Percentiles rank a stretch among this genome's conserved stretches.
These are phyloP conservation scores for Dictyostelium intermedium DNA, from an alignment of 78 protist genomes.

Conservation along the genomic window DNA sequence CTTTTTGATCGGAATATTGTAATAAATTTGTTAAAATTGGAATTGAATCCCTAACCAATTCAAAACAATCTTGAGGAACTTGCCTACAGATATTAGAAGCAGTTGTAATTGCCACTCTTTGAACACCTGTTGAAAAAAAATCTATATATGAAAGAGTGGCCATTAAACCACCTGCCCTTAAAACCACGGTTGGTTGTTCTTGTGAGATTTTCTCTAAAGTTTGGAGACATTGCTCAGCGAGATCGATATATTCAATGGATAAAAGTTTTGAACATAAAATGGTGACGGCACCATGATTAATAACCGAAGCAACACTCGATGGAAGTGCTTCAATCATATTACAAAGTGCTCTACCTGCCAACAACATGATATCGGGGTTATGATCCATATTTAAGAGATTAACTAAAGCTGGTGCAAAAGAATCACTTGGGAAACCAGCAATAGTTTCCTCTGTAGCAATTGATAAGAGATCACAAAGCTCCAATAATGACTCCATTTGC, in stretches of 20 bases:
- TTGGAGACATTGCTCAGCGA: conserved; percentile 94
- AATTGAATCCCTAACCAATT: conserved; percentile 76
- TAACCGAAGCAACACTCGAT: conserved; percentile 26
- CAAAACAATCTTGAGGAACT: conserved; percentile 80
- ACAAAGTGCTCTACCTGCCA: conserved; percentile 86
- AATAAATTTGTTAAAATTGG: conserved; percentile 80
- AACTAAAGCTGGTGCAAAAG: conserved; percentile 64
- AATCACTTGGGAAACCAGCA: conserved; percentile 72
- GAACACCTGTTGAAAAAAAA: conserved; percentile 87
- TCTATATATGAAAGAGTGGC: conserved; percentile 91
- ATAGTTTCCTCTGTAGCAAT: conserved; percentile 91
- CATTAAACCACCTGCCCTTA: conserved; percentile 88
- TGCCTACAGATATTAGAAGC: conserved; percentile 88
- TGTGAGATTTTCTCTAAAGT: conserved; percentile 88
- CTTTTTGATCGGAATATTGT: conserved; percentile 72
- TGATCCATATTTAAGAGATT: conserved; percentile 72
- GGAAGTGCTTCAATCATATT: conserved; percentile 92
- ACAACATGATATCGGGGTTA: conserved; percentile 87
- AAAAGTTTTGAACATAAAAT: conserved; percentile 85
- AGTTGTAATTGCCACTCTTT: conserved; percentile 85
- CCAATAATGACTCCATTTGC: conserved; percentile 77
- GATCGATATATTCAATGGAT: conserved; percentile 91
- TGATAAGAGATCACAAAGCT: conserved; percentile 88
- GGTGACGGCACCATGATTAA: conserved; percentile 71
- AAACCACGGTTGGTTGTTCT: conserved; percentile 83